Evolutionary conservation across 345 rosid genomes (phyloP).

Genomic region (Rhizophora mangle): DNA sequence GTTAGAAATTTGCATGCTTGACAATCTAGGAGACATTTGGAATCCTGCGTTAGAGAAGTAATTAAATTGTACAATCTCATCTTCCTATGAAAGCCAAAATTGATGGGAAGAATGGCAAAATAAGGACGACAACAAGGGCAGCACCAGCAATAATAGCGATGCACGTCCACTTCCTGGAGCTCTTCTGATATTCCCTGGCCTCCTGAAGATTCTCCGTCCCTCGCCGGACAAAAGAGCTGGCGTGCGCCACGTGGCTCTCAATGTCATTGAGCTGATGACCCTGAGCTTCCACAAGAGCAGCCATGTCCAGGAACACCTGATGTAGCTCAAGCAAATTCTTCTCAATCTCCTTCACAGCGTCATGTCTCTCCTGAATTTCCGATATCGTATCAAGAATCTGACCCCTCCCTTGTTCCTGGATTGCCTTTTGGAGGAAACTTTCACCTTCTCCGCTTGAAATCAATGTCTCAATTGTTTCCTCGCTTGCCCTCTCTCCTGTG

Average conservation of each 20-base stretch:
- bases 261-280: conserved; percentile 88
- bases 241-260: conserved; percentile 76
- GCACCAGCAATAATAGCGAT: conserved; percentile 49
- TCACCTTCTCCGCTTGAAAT: conserved; percentile 86
- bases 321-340: conserved; percentile 75
- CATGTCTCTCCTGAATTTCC: conserved; percentile 84
- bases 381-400: conserved; percentile 76
- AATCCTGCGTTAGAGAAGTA: background rate
- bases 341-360: conserved; percentile 83
- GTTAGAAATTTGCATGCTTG: too few species aligned
- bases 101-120: conserved; percentile 49
- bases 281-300: conserved; percentile 78
- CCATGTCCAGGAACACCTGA: conserved; percentile 89
- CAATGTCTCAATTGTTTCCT: conserved; percentile 66
- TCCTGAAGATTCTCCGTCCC: conserved; percentile 70
- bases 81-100: conserved; percentile 19
- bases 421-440: conserved; percentile 74
- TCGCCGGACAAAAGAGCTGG: conserved; percentile 71
- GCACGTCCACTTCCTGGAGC: conserved; percentile 78
- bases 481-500: conserved; percentile 68
- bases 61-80: background rate
- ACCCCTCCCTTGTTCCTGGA: conserved; percentile 85
- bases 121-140: conserved; percentile 41
- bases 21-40: too few species aligned
- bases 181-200: conserved; percentile 69